A percentile compares a stretch with the other conserved stretches of the same genome.
These are phyloP conservation scores for Chaetomium strumarium DNA, from an alignment of 2,329 filamentous ascomycete genomes.

Conservation along the genomic window DNA sequence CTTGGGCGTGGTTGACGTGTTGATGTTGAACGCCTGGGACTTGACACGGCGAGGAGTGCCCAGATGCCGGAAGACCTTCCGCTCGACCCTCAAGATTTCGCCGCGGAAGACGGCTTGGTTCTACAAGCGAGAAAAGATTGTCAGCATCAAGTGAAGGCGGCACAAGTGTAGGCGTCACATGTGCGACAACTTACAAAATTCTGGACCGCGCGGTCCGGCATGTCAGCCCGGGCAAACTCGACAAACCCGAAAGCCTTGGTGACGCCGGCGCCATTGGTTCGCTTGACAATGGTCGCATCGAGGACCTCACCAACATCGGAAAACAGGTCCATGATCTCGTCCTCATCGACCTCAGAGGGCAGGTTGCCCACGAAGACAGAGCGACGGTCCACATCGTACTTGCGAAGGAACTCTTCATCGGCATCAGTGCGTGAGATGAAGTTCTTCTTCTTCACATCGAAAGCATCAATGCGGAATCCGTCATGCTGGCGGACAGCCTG, in stretches of 20 bases:
- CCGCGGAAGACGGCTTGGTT: constrained; percentile 6
- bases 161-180: neutral
- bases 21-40: constrained; percentile 11
- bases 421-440: constrained; percentile 9
- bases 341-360: constrained; percentile 32
- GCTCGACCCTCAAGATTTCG: constrained; percentile 13
- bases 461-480: constrained; percentile 22
- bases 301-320: constrained; percentile 35
- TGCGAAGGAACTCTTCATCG: constrained; percentile 26
- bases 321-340: constrained; percentile 35
- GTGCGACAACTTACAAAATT: constrained; percentile 12
- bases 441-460: constrained; percentile 25
- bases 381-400: constrained; percentile 39
- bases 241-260: constrained; percentile 19
- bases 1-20: constrained; percentile 7
- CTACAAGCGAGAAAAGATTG: neutral
- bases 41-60: constrained; percentile 12
- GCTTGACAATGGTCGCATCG: constrained; percentile 27
- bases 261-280: neutral
- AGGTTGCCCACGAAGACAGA: constrained; percentile 45
- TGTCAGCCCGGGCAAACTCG: constrained; percentile 16
- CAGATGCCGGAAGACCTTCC: constrained; percentile 15
- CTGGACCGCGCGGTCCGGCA: constrained; percentile 12
- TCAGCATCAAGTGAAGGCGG: constrained; percentile 6
- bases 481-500: constrained; percentile 13